These are phyloP conservation scores for Diaporthe vexans DNA, from an alignment of 2,329 filamentous ascomycete species.

Conservation along the genomic window DNA sequence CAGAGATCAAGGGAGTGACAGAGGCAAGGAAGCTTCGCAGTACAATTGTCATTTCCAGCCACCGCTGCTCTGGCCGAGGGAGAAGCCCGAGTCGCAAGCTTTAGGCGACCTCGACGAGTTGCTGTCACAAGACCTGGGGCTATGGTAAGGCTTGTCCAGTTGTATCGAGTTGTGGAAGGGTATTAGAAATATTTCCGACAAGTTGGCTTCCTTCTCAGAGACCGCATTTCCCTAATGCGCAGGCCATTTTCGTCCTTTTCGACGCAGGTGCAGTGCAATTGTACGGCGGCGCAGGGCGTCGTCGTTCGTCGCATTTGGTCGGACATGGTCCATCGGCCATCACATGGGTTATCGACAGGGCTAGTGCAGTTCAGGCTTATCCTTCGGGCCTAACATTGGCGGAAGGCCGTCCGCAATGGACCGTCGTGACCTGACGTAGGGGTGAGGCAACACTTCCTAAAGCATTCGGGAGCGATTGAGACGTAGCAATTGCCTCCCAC, in stretches of 20 bases:
- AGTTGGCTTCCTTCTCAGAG: neutral
- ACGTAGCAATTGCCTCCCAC: neutral
- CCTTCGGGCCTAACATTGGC: neutral
- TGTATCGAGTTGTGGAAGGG: neutral
- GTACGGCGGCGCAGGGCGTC: neutral
- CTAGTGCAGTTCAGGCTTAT: neutral
- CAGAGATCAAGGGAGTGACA: neutral
- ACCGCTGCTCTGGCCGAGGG: neutral
- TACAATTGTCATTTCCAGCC: neutral
- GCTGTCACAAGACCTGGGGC: neutral
- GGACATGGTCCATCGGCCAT: neutral
- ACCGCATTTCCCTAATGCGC: too few species aligned
- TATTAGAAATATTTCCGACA: neutral
- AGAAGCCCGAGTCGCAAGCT: neutral
- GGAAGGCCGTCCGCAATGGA: neutral
- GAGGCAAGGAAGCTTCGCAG: neutral
- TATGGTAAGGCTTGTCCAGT: neutral
- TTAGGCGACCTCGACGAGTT: neutral
- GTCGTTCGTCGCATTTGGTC: neutral
- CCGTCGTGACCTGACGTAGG: neutral
- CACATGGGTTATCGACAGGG: neutral
- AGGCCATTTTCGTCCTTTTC: neutral
- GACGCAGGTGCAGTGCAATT: too few species aligned
- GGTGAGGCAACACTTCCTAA: neutral
- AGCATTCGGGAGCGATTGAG: neutral